These are phyloP conservation scores for Talaromyces sp. DNA, from an alignment of 2,329 filamentous ascomycete species.

Conservation along the genomic window DNA sequence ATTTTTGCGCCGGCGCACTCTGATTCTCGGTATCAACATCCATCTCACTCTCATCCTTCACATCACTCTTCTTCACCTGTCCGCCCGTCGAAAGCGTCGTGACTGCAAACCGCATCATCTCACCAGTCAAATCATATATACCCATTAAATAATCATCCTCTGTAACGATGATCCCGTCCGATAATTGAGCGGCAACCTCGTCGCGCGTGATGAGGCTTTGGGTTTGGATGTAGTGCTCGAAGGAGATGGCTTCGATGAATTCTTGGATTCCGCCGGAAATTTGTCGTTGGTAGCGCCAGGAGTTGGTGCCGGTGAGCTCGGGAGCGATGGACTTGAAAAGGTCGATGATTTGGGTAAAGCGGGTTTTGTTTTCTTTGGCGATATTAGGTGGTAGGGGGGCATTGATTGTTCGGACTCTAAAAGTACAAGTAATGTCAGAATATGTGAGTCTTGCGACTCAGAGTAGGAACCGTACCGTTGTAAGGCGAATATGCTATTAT, in stretches of 20 bases:
- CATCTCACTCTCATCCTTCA: conserved; percentile 24
- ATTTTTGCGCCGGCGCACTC: neutral
- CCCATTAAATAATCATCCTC: conserved; percentile 85
- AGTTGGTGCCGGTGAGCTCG: conserved; percentile 75
- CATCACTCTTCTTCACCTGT: conserved; percentile 35
- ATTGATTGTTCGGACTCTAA: conserved; percentile 41
- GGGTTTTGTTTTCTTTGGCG: conserved; percentile 65
- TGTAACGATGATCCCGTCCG: conserved; percentile 61
- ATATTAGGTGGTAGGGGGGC: conserved; percentile 62
- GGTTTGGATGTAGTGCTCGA: conserved; percentile 78
- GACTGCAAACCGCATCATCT: conserved; percentile 95
- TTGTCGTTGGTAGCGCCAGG: conserved; percentile 74
- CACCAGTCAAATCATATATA: conserved; percentile 88
- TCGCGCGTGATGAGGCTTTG: conserved; percentile 70
- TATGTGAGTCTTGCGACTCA: too few relatives aligned
- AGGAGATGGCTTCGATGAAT: conserved; percentile 86
- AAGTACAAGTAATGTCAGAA: neutral
- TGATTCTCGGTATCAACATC: neutral
- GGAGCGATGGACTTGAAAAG: conserved; percentile 66
- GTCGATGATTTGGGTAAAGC: conserved; percentile 66
- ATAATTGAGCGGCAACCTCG: conserved; percentile 51
- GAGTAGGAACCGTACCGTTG: conserved; percentile 58
- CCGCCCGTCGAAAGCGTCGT: conserved; percentile 77
- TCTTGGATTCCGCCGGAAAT: conserved; percentile 84
- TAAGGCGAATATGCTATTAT: conserved; percentile 72